A percentile compares a stretch with the other conserved stretches of the same genome.
Conservation (phyloP, 1,284 basidiomycete genomes). For the Farysia itapuensis region DNA sequence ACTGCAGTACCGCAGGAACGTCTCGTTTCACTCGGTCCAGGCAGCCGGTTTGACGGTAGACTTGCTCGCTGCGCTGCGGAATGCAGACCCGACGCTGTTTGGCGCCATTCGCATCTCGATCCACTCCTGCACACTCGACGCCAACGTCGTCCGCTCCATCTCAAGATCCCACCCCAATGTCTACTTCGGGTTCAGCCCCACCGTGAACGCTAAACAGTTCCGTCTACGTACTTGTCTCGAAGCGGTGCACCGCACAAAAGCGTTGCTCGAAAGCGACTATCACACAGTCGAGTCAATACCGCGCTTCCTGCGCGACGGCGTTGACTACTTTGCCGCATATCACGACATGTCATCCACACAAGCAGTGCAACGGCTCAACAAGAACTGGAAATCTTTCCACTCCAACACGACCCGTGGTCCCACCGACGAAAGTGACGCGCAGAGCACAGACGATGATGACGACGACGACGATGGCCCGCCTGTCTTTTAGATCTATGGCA, state of each 20-base stretch:
- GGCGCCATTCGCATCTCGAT: slow-evolving; percentile 37
- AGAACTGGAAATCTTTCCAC: slow-evolving; percentile 23
- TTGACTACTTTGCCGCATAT: slow-evolving; percentile 20
- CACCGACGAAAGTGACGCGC: slow-evolving; percentile 1
- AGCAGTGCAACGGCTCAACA: slow-evolving; percentile 14
- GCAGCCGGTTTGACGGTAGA: slow-evolving; percentile 42
- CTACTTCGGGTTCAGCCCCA: slow-evolving; percentile 52
- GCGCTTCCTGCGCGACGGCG: slow-evolving; percentile 6
- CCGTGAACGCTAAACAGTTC: slow-evolving; percentile 49
- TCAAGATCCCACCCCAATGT: slow-evolving; percentile 43
- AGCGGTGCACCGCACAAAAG: slow-evolving; percentile 18
- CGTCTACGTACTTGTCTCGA: slow-evolving; percentile 24
- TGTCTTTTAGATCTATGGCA: no score
- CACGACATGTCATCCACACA: slow-evolving; percentile 2
- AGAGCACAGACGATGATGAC: no score
- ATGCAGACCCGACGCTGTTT: slow-evolving; percentile 14
- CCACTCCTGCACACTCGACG: slow-evolving; percentile 54
- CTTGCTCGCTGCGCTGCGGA: slow-evolving; percentile 29
- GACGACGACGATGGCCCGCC: no score
- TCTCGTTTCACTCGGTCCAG: slow-evolving; percentile 55
- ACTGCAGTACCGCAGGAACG: slow-evolving; percentile 30
- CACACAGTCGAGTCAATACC: slow-evolving; percentile 39
- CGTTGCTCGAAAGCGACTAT: slow-evolving; percentile 51
- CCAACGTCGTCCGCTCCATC: slow-evolving; percentile 37
- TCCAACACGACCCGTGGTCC: background rate